Evolutionary conservation across 192 early-diverging fungal species (phyloP).

Genomic region (Coemansia sp.): DNA sequence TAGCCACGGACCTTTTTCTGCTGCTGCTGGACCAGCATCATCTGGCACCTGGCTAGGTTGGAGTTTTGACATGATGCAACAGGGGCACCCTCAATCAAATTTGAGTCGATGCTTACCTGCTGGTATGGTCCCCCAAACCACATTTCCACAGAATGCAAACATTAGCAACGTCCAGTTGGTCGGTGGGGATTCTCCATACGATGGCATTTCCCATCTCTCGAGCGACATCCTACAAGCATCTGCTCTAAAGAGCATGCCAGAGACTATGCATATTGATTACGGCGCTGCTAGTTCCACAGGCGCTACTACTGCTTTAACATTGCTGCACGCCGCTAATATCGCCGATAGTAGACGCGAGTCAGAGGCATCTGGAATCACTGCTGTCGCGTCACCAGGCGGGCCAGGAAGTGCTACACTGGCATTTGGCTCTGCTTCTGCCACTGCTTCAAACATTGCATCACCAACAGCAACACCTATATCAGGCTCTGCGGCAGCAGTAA

Average conservation of each 20-base stretch:
- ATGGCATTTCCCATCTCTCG: conserved; percentile 1
- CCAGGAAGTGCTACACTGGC: conserved; percentile 12
- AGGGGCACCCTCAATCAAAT: conserved; percentile 1
- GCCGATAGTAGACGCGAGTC: conserved; percentile 55
- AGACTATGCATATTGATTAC: conserved; percentile 5
- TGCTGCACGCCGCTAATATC: conserved; percentile 47
- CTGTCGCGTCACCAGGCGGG: conserved; percentile 46
- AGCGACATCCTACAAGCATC: conserved; percentile 4
- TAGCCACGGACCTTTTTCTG: conserved; percentile 26
- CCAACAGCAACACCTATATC: conserved; percentile 30
- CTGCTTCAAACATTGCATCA: conserved; percentile 29
- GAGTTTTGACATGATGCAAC: conserved; percentile 24
- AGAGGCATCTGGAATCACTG: conserved; percentile 50
- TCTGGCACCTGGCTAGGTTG: conserved; percentile 37
- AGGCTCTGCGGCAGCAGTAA: conserved; percentile 11
- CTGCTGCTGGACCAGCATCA: conserved; percentile 13
- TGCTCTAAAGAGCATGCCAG: conserved; percentile 2
- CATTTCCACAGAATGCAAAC: background rate
- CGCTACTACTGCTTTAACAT: conserved; percentile 4
- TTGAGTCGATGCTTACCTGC: background rate
- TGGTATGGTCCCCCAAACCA: conserved; percentile 8
- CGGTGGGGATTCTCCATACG: background rate
- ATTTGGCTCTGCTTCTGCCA: conserved; percentile 12
- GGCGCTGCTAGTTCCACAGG: background rate
- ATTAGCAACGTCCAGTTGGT: background rate